Percentiles rank a stretch among this genome's conserved stretches.
These are phyloP conservation scores for Rhododendron simsii DNA, from an alignment of 148 eudicot genomes.

Conservation along the genomic window DNA sequence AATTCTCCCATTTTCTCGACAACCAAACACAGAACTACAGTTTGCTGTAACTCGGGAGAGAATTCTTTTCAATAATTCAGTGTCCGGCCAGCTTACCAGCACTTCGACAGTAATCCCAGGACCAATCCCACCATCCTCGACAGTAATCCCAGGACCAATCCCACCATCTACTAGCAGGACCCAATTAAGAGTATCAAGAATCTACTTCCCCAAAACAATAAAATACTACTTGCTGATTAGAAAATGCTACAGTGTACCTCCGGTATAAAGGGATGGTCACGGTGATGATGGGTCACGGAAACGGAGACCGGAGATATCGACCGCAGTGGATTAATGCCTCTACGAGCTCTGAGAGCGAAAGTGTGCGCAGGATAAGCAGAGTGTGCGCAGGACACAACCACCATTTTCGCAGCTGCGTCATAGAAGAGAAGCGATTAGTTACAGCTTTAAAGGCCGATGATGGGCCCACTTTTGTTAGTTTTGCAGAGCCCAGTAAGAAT, in stretches of 20 bases:
- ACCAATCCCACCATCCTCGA: too few species aligned
- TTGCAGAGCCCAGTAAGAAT: background rate
- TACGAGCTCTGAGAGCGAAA: conserved; percentile 5
- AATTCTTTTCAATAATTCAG: background rate
- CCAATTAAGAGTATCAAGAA: background rate
- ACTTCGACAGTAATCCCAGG: too few species aligned
- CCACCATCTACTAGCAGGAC: background rate
- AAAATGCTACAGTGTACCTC: conserved; percentile 37
- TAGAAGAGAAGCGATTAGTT: background rate
- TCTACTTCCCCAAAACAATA: background rate
- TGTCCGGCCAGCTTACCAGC: background rate
- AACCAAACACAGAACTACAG: background rate
- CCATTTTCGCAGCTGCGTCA: conserved; percentile 12
- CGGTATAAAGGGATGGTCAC: conserved; percentile 46
- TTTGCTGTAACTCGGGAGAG: background rate
- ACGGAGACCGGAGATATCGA: conserved; percentile 23
- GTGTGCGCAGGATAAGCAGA: conserved; percentile 27
- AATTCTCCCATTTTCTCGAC: background rate
- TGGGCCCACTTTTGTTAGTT: background rate
- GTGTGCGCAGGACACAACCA: conserved; percentile 25
- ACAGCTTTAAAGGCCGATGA: background rate
- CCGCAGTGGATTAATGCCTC: conserved; percentile 19
- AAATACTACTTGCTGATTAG: background rate
- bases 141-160: too few species aligned
- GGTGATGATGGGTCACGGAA: conserved; percentile 8